Evolutionary conservation across 495 filamentous ascomycete species (phyloP).

Genomic region (Hypoxylon crocopeplum): DNA sequence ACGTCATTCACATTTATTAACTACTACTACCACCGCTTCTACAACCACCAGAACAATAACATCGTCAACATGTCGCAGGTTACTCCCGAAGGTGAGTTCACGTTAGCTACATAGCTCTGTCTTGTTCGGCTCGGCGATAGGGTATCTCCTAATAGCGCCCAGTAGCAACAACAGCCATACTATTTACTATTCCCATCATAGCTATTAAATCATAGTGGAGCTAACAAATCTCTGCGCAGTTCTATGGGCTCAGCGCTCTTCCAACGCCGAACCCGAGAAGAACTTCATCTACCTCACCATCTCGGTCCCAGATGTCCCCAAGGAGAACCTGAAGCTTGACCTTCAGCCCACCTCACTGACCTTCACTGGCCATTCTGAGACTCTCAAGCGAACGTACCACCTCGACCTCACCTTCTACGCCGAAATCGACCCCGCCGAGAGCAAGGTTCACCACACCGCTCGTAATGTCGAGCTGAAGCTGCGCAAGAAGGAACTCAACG

Average conservation of each 20-base stretch:
- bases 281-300: conserved; percentile 95
- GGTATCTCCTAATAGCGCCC: neutral
- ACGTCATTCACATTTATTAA: neutral
- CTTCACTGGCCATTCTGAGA: conserved; percentile 81
- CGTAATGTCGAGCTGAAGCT: conserved; percentile 89
- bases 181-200: neutral
- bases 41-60: neutral
- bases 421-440: conserved; percentile 85
- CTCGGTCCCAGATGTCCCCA: conserved; percentile 78
- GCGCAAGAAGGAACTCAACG: conserved; percentile 92
- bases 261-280: conserved; percentile 74
- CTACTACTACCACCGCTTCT: neutral
- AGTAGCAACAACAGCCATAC: too few relatives aligned
- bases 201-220: neutral
- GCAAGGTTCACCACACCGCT: conserved; percentile 81
- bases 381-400: conserved; percentile 80
- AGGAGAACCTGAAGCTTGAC: conserved; percentile 74
- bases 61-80: conserved; percentile 39
- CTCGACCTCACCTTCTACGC: conserved; percentile 88
- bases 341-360: conserved; percentile 76
- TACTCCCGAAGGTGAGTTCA: conserved; percentile 42
- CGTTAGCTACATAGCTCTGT: neutral
- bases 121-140: neutral
- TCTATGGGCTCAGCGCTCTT: conserved; percentile 97
- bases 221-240: conserved; percentile 60